Evolutionary conservation across 2,329 filamentous ascomycete species (phyloP).

Genomic region (Ilyonectria mors-panacis): DNA sequence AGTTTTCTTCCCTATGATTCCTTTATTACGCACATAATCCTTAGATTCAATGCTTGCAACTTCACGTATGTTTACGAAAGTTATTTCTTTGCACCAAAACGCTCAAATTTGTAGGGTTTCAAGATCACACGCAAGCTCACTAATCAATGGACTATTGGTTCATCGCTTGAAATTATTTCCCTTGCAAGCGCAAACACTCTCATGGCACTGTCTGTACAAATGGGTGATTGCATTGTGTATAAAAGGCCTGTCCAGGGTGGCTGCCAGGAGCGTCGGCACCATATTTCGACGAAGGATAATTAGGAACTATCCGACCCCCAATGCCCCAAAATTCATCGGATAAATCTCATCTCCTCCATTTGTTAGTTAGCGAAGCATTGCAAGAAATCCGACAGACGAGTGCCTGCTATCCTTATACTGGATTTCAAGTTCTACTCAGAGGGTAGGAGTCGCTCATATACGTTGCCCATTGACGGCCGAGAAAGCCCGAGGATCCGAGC

Average conservation of each 20-base stretch:
- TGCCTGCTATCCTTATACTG: too few relatives aligned
- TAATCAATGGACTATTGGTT: slow-evolving; percentile 10
- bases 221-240: not conserved
- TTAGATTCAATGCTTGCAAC: too few relatives aligned
- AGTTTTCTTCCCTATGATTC: too few relatives aligned
- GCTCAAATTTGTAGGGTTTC: slow-evolving; percentile 14
- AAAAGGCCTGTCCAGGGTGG: slow-evolving; percentile 10
- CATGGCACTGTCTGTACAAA: slow-evolving; percentile 22
- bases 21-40: too few relatives aligned
- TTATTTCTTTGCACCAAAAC: slow-evolving; percentile 6
- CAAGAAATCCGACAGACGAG: not conserved
- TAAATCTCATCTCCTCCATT: slow-evolving; percentile 7
- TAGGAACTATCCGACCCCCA: slow-evolving; percentile 11
- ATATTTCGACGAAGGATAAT: not conserved
- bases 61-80: not conserved
- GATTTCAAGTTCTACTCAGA: too few relatives aligned
- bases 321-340: slow-evolving; percentile 23
- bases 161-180: slow-evolving; percentile 8
- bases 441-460: not conserved
- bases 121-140: slow-evolving; percentile 11
- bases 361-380: slow-evolving; percentile 5
- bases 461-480: slow-evolving; percentile 12
- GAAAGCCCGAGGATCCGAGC: slow-evolving; percentile 1
- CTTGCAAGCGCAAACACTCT: slow-evolving; percentile 1
- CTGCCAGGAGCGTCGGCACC: slow-evolving; percentile 9